Evolutionary conservation across 345 rosid genomes (phyloP).

Genomic region (Arabis alpina): DNA sequence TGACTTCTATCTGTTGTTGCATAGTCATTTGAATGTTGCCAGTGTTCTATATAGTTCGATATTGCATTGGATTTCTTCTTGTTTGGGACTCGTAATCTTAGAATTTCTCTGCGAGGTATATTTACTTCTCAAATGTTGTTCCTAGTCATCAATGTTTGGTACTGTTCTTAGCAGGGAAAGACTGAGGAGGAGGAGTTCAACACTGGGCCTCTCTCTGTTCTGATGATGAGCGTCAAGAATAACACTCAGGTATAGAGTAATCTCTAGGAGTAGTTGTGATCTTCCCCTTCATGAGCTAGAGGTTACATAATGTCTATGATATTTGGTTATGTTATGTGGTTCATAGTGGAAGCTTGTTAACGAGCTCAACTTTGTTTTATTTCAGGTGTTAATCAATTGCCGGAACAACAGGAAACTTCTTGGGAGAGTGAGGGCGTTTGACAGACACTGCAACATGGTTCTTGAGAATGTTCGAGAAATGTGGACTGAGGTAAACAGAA

Average conservation of each 20-base stretch:
- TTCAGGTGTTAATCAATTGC: constrained; percentile 86
- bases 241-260: constrained; percentile 76
- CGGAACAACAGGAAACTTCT: constrained; percentile 71
- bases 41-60: too few relatives aligned
- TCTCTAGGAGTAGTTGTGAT: neutral
- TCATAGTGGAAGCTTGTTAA: neutral
- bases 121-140: neutral
- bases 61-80: constrained; percentile 7
- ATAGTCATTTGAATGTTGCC: neutral
- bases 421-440: constrained; percentile 95
- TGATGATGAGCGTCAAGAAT: constrained; percentile 94
- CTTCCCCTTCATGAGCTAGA: neutral
- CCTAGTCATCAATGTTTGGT: constrained; percentile 3
- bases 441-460: constrained; percentile 99
- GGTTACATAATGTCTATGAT: neutral
- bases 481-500: constrained; percentile 92
- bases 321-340: neutral
- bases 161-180: constrained; percentile 46
- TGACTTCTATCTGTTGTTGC: neutral
- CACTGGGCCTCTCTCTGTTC: constrained; percentile 93
- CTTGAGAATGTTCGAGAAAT: constrained; percentile 97
- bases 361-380: neutral
- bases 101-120: too few relatives aligned
- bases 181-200: constrained; percentile 92
- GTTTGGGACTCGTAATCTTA: neutral